These are phyloP conservation scores for Tetracladium maxilliforme DNA, from an alignment of 2,329 filamentous ascomycete genomes.

Conservation along the genomic window DNA sequence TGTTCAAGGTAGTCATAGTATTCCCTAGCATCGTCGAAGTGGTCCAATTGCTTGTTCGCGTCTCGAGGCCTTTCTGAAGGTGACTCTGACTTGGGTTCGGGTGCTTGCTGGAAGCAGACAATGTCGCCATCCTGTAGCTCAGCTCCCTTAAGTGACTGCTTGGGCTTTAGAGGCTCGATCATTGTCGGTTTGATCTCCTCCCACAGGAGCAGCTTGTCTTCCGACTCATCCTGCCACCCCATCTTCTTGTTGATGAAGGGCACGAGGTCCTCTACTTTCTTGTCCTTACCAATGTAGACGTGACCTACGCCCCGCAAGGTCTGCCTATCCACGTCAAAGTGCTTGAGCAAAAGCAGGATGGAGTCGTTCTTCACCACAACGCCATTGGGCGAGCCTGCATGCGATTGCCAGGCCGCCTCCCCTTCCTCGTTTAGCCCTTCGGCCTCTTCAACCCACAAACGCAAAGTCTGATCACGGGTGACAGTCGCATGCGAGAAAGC, in stretches of 20 bases:
- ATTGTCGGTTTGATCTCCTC: conserved; percentile 98
- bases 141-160: conserved; percentile 75
- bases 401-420: conserved; percentile 56
- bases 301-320: conserved; percentile 64
- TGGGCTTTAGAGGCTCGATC: conserved; percentile 89
- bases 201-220: conserved; percentile 53
- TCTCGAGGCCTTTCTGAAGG: neutral
- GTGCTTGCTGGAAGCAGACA: conserved; percentile 72
- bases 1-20: conserved; percentile 93
- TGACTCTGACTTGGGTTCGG: conserved; percentile 23
- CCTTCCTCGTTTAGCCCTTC: conserved; percentile 53
- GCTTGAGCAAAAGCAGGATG: conserved; percentile 82
- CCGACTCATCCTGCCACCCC: conserved; percentile 69
- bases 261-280: conserved; percentile 75
- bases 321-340: conserved; percentile 72
- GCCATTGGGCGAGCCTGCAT: conserved; percentile 39
- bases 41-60: too few species aligned
- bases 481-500: conserved; percentile 48
- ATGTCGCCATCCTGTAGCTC: conserved; percentile 97
- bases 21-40: conserved; percentile 57
- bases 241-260: conserved; percentile 68
- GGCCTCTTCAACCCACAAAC: conserved; percentile 75
- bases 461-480: conserved; percentile 53
- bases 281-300: conserved; percentile 74
- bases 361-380: conserved; percentile 42